These are phyloP conservation scores for Cyberlindnera veronae DNA, from an alignment of 805 yeast species.

Conservation along the genomic window DNA sequence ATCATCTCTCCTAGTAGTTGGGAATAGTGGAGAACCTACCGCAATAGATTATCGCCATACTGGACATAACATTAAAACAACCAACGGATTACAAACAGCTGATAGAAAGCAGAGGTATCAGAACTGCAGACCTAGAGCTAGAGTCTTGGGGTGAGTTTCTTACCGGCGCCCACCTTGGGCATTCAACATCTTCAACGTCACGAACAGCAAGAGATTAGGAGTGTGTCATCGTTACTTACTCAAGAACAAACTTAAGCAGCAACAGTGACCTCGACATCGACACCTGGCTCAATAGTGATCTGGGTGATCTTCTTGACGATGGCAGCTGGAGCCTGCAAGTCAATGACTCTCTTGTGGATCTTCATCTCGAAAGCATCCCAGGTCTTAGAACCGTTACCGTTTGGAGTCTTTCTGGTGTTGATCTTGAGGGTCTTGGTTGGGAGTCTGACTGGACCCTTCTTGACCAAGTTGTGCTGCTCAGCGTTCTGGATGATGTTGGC, in stretches of 20 bases:
- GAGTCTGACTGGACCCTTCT: conserved; percentile 99
- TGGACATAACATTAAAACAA: conserved; percentile 17
- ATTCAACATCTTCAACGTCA: conserved; percentile 18
- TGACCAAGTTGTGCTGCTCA: conserved; percentile 71
- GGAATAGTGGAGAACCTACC: no score
- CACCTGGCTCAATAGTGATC: conserved; percentile 99
- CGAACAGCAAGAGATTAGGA: neutral
- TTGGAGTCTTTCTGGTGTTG: conserved; percentile 99
- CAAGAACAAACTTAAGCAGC: conserved; percentile 54
- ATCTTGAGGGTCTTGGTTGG: conserved; percentile 98
- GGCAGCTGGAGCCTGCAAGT: conserved; percentile 94
- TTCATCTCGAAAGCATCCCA: conserved; percentile 99
- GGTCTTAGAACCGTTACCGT: conserved; percentile 99
- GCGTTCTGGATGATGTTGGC: conserved; percentile 88
- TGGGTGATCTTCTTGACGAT: conserved; percentile 94
- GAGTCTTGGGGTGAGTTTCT: conserved; percentile 10
- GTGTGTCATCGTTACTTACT: neutral
- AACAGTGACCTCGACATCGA: conserved; percentile 91
- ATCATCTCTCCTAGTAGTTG: no score
- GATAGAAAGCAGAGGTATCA: conserved; percentile 32
- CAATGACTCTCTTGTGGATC: conserved; percentile 99
- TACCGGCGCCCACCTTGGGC: no score
- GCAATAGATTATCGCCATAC: no score
- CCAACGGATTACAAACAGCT: conserved; percentile 26
- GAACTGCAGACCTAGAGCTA: conserved; percentile 31